Evolutionary conservation across 2,329 filamentous ascomycete species (phyloP), one percentile per base, ranked within the genome.

Genomic region (Trichoderma oligosporum): DNA sequence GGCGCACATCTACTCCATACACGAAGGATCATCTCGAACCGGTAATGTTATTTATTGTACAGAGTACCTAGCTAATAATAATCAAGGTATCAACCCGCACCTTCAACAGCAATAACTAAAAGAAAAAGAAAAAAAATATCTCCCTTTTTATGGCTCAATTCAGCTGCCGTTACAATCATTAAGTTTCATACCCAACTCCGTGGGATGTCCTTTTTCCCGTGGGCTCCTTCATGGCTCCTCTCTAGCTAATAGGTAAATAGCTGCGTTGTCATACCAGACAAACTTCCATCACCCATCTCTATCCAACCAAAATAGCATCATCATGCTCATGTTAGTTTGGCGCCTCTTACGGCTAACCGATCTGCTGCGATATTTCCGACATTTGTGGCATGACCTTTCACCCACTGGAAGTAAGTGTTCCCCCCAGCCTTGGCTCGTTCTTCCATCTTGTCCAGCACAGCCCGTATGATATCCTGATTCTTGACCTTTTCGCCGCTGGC

Each of bases 301-400:
- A 44, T 35, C n/a, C 20, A n/a, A n/a, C n/a, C n/a, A n/a, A n/a
- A n/a, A n/a, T n/a, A n/a, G n/a, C 35, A 20, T 22, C 14, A 7
- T 53, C 58, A 51, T 45, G 53, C 33, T 25, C 31, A 53, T 35
- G 2, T 20, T 8, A 55, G 39, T 47, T 64, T 70, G 5, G 73
- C 70, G 3, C 74, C 74, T 22, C 62, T 60, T 31, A 90, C 86
- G 1, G 92, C 92, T 60, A 97, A 75, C 60, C 71, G 72, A 76
- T 97, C 93, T 1, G 94, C 94, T 11, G 84, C 88, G 42, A 84
- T 78, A 66, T 97, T 97, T 1, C 93, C 92, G 3, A 75, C 71
- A 63, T 90, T 78, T 42, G 78, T 78, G 24, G 80, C 80, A 69
- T 99, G 94, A 0, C 91, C 94, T 73, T 96, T 96, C 45, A 97